Base-by-base conservation (phyloP, 306 rosid species). In the Vicia faba region DNA sequence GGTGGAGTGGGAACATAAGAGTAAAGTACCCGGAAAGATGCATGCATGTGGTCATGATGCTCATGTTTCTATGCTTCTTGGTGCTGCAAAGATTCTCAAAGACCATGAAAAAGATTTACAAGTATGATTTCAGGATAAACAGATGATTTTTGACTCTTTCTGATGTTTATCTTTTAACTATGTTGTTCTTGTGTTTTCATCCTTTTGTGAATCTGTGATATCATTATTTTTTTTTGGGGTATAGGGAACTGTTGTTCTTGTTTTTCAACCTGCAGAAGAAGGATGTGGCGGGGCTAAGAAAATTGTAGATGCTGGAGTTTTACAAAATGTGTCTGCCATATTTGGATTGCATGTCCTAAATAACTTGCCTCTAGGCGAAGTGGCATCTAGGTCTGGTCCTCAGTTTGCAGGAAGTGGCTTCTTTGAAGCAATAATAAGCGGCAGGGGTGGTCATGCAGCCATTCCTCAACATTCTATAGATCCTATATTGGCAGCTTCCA, bases 251-350 rank as follows among this genome's bases (percentile, higher is more conserved):
- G 83, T 87, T 11, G 82, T 89, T 72, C 96, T 92, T 66, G 85
- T 92, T 78, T 92, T 92, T 76, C 98, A 89, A 87, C 96, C 96
- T 26, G 98, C 98, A 26, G 98, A 92, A 81, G 98, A 92, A 84
- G 95, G 96, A 70, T 81, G 87, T 53, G 89, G 78, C 33, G 98
- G 98, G 73, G 98, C 96, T 20, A 87, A 84, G 84, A 72, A 73
- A 81, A 75, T 92, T 65, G 14, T 89, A 72, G 89, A 85, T 10
- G 67, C 83, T 9, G 95, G 92, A 19, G 89, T 65, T 5, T 58
- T 92, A 50, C 84, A 87, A 41, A 80, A 84, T 53, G 76, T 87
- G 60, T 67, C 81, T 45, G 92, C 95, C 69, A 89, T 92, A 43
- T 92, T 92, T 49, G 98, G 91, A 26, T 38, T 87, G 71, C 98